phyloP scores from a whole-genome alignment of 352 stramenopile species.

The Globisporangium spiculum region DNA sequence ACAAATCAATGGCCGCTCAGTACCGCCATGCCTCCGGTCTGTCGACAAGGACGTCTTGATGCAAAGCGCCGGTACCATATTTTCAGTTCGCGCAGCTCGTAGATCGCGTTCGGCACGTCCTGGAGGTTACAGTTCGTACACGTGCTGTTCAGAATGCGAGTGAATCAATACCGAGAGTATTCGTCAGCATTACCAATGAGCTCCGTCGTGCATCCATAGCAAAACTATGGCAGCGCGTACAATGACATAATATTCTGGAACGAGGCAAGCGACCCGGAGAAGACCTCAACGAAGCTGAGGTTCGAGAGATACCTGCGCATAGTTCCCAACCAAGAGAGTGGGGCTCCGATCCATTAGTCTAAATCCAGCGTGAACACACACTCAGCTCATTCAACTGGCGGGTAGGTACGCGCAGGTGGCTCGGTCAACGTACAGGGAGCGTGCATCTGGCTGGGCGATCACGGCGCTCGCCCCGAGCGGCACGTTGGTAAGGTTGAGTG shows the following conservation, averaged over 20 bases:
- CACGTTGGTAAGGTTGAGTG: conserved; percentile 15
- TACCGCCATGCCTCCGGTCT: no score
- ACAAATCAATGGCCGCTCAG: no score
- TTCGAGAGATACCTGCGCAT: conserved; percentile 17
- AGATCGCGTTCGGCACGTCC: conserved; percentile 31
- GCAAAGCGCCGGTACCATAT: conserved; percentile 23
- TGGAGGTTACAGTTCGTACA: conserved; percentile 39
- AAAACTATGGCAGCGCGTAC: not conserved
- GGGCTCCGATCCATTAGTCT: no score
- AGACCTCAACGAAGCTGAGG: conserved; percentile 21
- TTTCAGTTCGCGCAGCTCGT: conserved; percentile 22
- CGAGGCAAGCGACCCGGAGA: conserved; percentile 16
- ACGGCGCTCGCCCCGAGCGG: conserved; percentile 19
- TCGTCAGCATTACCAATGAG: not conserved
- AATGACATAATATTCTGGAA: conserved; percentile 24
- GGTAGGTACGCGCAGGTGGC: no score
- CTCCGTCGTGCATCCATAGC: not conserved
- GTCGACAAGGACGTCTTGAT: not conserved
- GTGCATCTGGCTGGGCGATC: conserved; percentile 18
- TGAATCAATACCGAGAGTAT: not conserved
- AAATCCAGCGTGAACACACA: no score
- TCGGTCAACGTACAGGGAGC: conserved; percentile 8
- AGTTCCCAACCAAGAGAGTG: not conserved
- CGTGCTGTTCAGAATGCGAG: conserved; percentile 15
- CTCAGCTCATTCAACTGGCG: no score